A percentile compares a stretch with the other conserved stretches of the same genome.
Evolutionary conservation across 2,329 filamentous ascomycete species (phyloP).

Genomic region (Aspergillus glaucus): DNA sequence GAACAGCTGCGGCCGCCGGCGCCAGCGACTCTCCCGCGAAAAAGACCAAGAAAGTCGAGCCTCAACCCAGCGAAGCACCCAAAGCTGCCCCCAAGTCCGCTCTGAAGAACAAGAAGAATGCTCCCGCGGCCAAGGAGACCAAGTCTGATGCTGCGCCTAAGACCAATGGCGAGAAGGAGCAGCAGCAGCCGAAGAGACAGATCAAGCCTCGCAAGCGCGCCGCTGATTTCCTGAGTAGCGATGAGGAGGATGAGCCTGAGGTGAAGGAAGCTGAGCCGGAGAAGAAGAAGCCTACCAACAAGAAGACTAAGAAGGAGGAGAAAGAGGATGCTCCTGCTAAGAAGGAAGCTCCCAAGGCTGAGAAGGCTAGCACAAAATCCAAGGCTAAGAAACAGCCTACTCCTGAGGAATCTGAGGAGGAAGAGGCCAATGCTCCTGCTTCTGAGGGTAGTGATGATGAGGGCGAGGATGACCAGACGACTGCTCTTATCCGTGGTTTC

Average conservation of each 20-base stretch:
- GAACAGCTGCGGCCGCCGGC: conserved; percentile 29
- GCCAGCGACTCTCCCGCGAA: conserved; percentile 46
- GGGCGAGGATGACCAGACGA: conserved; percentile 47
- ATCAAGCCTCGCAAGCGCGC: conserved; percentile 42
- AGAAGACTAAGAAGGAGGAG: conserved; percentile 40
- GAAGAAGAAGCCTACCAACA: conserved; percentile 36
- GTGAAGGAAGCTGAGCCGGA: conserved; percentile 13
- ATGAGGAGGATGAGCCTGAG: conserved; percentile 28
- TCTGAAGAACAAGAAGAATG: conserved; percentile 27
- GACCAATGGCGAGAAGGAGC: conserved; percentile 24
- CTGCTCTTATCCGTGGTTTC: conserved; percentile 49
- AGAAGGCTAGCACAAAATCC: conserved; percentile 4
- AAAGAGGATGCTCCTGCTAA: conserved; percentile 11
- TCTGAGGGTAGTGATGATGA: conserved; percentile 22
- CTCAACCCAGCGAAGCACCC: conserved; percentile 23
- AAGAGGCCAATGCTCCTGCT: conserved; percentile 23
- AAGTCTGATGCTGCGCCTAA: conserved; percentile 23
- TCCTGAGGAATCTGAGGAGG: conserved; percentile 35
- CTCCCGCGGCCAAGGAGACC: conserved; percentile 12
- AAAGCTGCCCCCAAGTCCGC: conserved; percentile 26
- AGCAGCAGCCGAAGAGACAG: conserved; percentile 22
- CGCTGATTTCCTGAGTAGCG: conserved; percentile 43
- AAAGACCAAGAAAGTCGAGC: conserved; percentile 53
- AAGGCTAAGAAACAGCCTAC: conserved; percentile 36
- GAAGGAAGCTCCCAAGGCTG: conserved; percentile 15